Evolutionary conservation across 1,139 yeast species (phyloP).

Genomic region (Yamadazyma siamensis): DNA sequence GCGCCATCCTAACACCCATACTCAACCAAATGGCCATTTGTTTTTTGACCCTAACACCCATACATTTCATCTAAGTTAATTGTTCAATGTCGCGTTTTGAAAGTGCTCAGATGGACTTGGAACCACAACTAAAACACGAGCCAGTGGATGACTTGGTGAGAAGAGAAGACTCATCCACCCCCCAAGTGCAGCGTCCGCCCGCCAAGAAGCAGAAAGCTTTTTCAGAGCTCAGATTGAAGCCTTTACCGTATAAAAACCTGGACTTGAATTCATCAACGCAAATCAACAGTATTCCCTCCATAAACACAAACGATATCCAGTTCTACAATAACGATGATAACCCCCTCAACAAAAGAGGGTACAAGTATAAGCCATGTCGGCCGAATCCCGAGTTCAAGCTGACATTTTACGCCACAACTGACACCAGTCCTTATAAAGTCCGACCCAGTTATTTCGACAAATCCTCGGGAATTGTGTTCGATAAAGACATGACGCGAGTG

Average conservation of each 20-base stretch:
- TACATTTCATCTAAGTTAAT: no score
- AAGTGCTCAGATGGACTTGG: conserved; percentile 11
- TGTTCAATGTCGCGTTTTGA: no score
- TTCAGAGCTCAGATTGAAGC: conserved; percentile 45
- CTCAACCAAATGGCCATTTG: no score
- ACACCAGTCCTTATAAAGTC: conserved; percentile 62
- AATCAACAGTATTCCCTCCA: conserved; percentile 9
- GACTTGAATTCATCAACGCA: conserved; percentile 21
- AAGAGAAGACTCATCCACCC: no score
- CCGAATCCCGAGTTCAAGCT: conserved; percentile 64
- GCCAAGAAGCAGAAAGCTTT: conserved; percentile 16
- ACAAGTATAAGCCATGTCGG: conserved; percentile 75
- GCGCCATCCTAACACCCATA: no score
- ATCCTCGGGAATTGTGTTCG: conserved; percentile 55
- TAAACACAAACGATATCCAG: conserved; percentile 16
- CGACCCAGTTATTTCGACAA: conserved; percentile 72
- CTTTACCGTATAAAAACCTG: conserved; percentile 36
- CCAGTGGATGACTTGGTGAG: conserved; percentile 4
- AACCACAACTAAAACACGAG: conserved; percentile 12
- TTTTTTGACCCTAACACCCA: no score
- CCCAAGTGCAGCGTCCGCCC: conserved; percentile 20
- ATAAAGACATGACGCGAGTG: conserved; percentile 31
- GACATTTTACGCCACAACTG: conserved; percentile 70
- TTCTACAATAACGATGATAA: conserved; percentile 64
- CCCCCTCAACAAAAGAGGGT: conserved; percentile 79